Evolutionary conservation across 148 eudicot genomes (phyloP).

Genomic region (Rhododendron kiyosumense): DNA sequence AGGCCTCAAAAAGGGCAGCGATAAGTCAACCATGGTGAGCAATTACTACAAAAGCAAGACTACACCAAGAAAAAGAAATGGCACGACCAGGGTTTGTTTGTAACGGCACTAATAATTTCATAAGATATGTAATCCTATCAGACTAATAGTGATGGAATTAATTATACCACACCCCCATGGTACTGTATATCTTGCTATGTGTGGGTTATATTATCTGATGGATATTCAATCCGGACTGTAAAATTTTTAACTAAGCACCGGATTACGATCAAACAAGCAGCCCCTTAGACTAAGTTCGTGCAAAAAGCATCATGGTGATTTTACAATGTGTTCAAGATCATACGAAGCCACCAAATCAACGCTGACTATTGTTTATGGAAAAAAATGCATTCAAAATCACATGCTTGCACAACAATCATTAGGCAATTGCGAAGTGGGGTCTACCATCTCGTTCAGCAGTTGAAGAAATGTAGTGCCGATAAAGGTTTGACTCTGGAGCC

Average conservation of each 20-base stretch:
- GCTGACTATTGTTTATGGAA: background rate
- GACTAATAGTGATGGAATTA: background rate
- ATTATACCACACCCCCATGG: background rate
- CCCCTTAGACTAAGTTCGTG: background rate
- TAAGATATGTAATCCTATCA: background rate
- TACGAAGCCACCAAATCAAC: background rate
- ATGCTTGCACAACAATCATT: background rate
- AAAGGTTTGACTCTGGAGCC: background rate
- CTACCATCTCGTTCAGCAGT: conserved; percentile 13
- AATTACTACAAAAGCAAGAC: background rate
- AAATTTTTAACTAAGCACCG: background rate
- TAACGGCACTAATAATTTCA: background rate
- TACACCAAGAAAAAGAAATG: background rate
- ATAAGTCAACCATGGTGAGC: background rate
- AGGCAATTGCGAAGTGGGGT: background rate
- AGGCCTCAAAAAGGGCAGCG: background rate
- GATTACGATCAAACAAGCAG: background rate
- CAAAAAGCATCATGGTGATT: background rate
- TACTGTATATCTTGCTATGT: background rate
- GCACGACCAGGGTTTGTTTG: background rate
- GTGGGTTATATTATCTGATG: background rate
- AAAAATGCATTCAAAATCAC: background rate
- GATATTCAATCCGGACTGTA: background rate
- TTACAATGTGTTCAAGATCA: background rate
- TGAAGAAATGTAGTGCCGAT: conserved; percentile 8